Conservation (phyloP, 441 rosid genomes). For the Mallotus japonicus region DNA sequence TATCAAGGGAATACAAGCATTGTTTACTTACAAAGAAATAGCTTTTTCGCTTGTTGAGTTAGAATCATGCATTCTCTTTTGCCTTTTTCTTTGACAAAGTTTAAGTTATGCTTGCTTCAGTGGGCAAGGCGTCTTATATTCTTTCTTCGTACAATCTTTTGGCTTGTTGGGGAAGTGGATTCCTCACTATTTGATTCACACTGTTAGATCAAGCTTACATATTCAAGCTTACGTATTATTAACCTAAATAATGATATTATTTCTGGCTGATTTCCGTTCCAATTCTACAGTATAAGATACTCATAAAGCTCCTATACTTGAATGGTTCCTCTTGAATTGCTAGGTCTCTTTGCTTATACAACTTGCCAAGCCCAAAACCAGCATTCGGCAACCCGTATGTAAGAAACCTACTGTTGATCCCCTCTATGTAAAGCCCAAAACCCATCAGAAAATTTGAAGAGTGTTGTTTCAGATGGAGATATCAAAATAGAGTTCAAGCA, state of each 20-base stretch:
- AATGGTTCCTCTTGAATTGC: background rate
- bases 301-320: background rate
- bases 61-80: conserved; percentile 28
- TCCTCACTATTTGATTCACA: conserved; percentile 11
- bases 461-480: too few species aligned
- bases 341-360: background rate
- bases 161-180: conserved; percentile 5
- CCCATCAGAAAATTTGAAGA: too few species aligned
- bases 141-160: conserved; percentile 13
- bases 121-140: conserved; percentile 27
- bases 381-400: too few species aligned
- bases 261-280: too few species aligned
- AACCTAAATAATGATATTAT: background rate
- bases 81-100: conserved; percentile 39
- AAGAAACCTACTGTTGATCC: too few species aligned
- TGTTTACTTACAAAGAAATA: conserved; percentile 57
- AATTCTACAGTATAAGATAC: background rate
- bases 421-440: too few species aligned
- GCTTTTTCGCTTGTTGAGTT: conserved; percentile 28
- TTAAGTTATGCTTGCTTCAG: conserved; percentile 60
- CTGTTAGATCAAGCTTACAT: background rate
- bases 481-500: too few species aligned
- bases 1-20: conserved; percentile 32
- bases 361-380: background rate
- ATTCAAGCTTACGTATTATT: background rate